These are phyloP conservation scores for Xenoacremonium recifei DNA, from an alignment of 2,329 filamentous ascomycete species.

Conservation along the genomic window DNA sequence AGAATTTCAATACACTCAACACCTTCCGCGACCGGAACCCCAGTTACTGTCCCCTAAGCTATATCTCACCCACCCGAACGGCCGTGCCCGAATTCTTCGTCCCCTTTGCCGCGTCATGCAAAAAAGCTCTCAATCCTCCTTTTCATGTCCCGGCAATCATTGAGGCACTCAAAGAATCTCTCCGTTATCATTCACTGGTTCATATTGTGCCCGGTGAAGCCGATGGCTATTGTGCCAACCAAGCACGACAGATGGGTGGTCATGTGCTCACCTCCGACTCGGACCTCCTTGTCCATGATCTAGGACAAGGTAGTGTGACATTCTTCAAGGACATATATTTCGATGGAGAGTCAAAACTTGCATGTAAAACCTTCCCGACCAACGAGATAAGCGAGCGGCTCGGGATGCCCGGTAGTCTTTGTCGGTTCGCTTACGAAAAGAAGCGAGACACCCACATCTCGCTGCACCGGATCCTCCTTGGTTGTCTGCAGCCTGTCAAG, in stretches of 20 bases:
- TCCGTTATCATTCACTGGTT: slow-evolving; percentile 40
- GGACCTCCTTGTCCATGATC: slow-evolving; percentile 74
- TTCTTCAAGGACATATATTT: slow-evolving; percentile 65
- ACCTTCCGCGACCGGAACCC: slow-evolving; percentile 39
- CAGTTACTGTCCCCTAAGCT: slow-evolving; percentile 22
- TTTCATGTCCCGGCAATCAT: slow-evolving; percentile 79
- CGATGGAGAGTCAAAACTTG: slow-evolving; percentile 20
- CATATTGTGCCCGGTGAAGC: slow-evolving; percentile 79
- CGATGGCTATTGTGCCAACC: slow-evolving; percentile 73
- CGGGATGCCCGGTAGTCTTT: slow-evolving; percentile 32
- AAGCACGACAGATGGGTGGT: slow-evolving; percentile 53
- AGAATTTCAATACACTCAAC: slow-evolving; percentile 54
- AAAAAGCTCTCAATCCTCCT: slow-evolving; percentile 49
- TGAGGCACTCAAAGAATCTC: slow-evolving; percentile 59
- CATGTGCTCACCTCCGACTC: slow-evolving; percentile 80
- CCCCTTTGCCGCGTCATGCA: slow-evolving; percentile 22
- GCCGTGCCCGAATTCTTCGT: slow-evolving; percentile 23
- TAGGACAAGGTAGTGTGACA: slow-evolving; percentile 63
- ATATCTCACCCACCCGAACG: slow-evolving; percentile 15
- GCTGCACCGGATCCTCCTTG: slow-evolving; percentile 28
- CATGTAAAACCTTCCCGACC: slow-evolving; percentile 30
- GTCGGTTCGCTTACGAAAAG: slow-evolving; percentile 36
- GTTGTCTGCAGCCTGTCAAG: slow-evolving; percentile 20
- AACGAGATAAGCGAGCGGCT: slow-evolving; percentile 41
- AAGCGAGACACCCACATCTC: slow-evolving; percentile 25